phyloP scores from a whole-genome alignment of 306 rosid species.

The Purshia tridentata region DNA sequence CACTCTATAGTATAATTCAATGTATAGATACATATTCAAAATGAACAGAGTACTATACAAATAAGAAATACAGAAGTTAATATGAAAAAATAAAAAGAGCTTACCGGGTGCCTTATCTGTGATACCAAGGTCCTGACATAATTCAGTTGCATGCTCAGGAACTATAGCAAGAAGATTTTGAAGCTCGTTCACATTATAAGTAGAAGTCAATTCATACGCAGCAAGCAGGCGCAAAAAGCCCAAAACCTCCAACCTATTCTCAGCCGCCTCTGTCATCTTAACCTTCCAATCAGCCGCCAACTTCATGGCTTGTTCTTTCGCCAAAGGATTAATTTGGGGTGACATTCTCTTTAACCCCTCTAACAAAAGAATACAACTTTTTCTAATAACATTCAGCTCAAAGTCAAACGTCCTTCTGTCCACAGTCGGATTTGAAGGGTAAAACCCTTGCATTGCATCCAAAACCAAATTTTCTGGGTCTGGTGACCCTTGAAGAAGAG shows the following conservation, averaged over 20 bases:
- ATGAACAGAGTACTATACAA: no score
- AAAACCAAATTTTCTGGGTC: constrained; percentile 47
- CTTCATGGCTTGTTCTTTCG: constrained; percentile 39
- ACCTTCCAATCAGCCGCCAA: constrained; percentile 47
- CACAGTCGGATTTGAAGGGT: constrained; percentile 23
- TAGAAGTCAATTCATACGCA: constrained; percentile 31
- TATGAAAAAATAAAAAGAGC: constrained; percentile 13
- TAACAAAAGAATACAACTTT: constrained; percentile 40
- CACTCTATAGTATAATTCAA: neutral
- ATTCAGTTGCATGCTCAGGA: constrained; percentile 28
- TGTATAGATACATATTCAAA: constrained; percentile 15
- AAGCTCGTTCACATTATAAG: constrained; percentile 32
- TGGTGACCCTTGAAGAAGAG: neutral
- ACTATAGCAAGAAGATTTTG: constrained; percentile 17
- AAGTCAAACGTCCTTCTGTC: constrained; percentile 11
- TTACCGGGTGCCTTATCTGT: constrained; percentile 31
- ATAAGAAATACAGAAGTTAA: neutral
- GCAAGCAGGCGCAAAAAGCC: constrained; percentile 45
- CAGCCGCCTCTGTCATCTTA: constrained; percentile 19
- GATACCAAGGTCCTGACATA: constrained; percentile 27
- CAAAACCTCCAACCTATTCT: constrained; percentile 34
- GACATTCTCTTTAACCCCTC: constrained; percentile 35
- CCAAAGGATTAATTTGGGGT: constrained; percentile 30
- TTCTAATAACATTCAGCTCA: constrained; percentile 21
- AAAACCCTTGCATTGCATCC: constrained; percentile 42